Conservation (phyloP, 768 basidiomycete species). For the Amanita fuliginea region DNA sequence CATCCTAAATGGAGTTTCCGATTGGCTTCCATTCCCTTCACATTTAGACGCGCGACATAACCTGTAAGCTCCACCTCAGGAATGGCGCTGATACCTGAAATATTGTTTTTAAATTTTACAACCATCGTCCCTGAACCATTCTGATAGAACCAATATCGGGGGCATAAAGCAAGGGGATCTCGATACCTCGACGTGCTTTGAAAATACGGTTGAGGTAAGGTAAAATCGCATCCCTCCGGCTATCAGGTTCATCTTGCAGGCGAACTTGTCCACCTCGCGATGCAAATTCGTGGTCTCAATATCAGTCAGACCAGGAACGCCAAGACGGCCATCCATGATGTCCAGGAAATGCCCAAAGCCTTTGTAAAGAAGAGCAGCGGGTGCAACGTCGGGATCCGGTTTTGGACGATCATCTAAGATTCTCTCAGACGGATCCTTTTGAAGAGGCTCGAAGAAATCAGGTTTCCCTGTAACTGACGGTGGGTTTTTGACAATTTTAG, state of each 20-base stretch:
- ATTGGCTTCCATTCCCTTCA: not conserved
- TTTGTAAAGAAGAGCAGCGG: conserved; percentile 12
- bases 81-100: not conserved
- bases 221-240: conserved; percentile 4
- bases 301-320: conserved; percentile 3
- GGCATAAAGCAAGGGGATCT: not conserved
- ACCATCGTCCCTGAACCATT: not conserved
- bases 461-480: conserved; percentile 5
- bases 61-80: conserved; percentile 3
- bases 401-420: conserved; percentile 14
- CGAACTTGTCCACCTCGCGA: not conserved
- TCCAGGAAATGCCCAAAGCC: conserved; percentile 16
- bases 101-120: not conserved
- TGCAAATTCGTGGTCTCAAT: conserved; percentile 1
- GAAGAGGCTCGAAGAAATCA: not conserved
- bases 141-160: not conserved
- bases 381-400: no score
- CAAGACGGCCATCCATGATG: conserved; percentile 5
- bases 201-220: not conserved
- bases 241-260: not conserved
- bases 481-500: conserved; percentile 2
- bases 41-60: conserved; percentile 6
- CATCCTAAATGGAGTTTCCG: conserved; percentile 6
- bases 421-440: conserved; percentile 6
- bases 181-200: not conserved